Evolutionary conservation across 1,139 yeast genomes (phyloP).

Genomic region (Blastobotrys elegans): DNA sequence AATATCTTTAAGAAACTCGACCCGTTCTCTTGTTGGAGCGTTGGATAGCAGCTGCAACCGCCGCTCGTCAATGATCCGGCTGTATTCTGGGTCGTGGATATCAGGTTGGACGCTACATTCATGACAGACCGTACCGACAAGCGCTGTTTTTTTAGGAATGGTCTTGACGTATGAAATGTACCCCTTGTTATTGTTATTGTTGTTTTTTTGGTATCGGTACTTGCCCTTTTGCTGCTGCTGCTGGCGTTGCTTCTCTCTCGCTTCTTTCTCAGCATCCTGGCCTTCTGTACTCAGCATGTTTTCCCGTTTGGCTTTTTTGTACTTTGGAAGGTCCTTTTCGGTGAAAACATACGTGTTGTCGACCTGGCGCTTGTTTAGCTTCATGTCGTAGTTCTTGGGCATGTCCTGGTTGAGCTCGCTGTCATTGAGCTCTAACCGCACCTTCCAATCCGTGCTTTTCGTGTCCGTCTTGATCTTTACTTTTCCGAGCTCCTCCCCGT

Average conservation of each 20-base stretch:
- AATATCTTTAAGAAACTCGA: constrained; percentile 72
- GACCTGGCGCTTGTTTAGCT: constrained; percentile 71
- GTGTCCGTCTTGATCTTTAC: constrained; percentile 57
- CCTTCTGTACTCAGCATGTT: constrained; percentile 7
- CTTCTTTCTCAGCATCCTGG: constrained; percentile 56
- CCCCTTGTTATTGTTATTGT: constrained; percentile 11
- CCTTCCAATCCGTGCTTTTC: constrained; percentile 26
- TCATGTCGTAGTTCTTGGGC: constrained; percentile 81
- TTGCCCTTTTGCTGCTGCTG: constrained; percentile 8
- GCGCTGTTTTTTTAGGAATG: constrained; percentile 60
- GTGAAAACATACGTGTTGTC: constrained; percentile 82
- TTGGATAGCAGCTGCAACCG: constrained; percentile 35
- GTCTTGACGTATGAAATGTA: constrained; percentile 30
- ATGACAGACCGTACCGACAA: constrained; percentile 84
- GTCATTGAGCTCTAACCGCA: constrained; percentile 39
- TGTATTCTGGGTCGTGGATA: constrained; percentile 63
- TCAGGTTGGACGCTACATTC: constrained; percentile 89
- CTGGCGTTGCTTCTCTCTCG: constrained; percentile 50
- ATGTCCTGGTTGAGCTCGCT: constrained; percentile 43
- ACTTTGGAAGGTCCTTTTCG: constrained; percentile 74
- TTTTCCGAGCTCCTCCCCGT: constrained; percentile 72
- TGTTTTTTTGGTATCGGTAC: neutral
- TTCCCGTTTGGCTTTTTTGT: constrained; percentile 34
- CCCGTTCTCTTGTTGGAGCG: constrained; percentile 60
- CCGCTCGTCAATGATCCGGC: constrained; percentile 52